Conservation (phyloP, 495 filamentous ascomycete genomes). For the Beverwykella pulmonaria region DNA sequence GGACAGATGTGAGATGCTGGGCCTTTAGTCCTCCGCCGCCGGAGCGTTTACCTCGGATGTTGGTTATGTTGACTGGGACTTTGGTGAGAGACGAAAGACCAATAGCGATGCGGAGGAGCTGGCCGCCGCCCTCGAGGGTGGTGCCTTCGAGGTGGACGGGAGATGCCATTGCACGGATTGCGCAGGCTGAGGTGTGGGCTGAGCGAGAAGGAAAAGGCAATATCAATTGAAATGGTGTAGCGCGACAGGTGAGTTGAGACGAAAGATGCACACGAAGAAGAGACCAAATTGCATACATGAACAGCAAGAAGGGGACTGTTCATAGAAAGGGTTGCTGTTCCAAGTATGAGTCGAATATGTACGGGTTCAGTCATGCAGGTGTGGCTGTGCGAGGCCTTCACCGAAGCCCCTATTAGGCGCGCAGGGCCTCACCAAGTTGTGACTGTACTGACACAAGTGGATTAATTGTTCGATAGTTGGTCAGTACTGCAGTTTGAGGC, state of each 20-base stretch:
- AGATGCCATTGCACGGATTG: not conserved
- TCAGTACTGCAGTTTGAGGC: no score
- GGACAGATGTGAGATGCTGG: slow-evolving; percentile 71
- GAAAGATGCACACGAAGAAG: no score
- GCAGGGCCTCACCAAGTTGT: not conserved
- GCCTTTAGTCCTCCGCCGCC: slow-evolving; percentile 66
- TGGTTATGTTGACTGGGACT: slow-evolving; percentile 63
- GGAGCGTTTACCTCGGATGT: slow-evolving; percentile 70
- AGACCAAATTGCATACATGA: no score
- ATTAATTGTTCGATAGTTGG: no score
- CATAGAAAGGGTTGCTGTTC: not conserved
- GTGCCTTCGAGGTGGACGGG: slow-evolving; percentile 37
- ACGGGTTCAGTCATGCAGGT: not conserved
- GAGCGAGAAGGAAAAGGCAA: not conserved
- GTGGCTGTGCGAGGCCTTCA: not conserved
- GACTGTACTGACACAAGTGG: no score
- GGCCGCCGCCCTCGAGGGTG: slow-evolving; percentile 85
- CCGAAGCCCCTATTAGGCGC: not conserved
- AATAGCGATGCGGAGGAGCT: slow-evolving; percentile 74
- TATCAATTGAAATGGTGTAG: not conserved
- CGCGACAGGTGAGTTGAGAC: no score
- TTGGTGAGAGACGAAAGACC: slow-evolving; percentile 68
- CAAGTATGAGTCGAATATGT: not conserved
- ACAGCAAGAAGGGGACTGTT: no score
- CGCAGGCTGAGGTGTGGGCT: not conserved